Conservation (phyloP, 352 stramenopile species). For the Phytophthora chlamydospora region DNA sequence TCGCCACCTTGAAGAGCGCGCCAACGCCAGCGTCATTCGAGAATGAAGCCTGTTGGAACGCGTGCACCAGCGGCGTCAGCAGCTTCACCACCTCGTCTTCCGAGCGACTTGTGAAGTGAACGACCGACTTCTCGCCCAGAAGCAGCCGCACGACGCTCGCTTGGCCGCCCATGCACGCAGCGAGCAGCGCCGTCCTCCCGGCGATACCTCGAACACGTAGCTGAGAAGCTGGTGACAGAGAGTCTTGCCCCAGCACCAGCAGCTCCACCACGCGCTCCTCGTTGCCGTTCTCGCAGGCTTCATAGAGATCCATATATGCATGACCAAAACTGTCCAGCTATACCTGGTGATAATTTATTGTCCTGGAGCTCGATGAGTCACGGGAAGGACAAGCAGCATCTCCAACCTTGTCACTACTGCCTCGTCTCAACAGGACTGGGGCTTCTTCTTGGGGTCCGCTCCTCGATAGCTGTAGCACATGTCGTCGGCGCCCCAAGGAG, state of each 20-base stretch:
- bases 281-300: slow-evolving; percentile 85
- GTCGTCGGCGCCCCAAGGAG: slow-evolving; percentile 29
- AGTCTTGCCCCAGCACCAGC: slow-evolving; percentile 48
- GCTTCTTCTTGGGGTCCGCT: background rate
- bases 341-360: slow-evolving; percentile 13
- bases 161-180: slow-evolving; percentile 73
- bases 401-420: background rate
- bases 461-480: slow-evolving; percentile 42
- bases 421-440: background rate
- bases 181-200: slow-evolving; percentile 65
- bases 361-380: background rate
- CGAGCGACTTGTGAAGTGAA: slow-evolving; percentile 72
- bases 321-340: slow-evolving; percentile 19
- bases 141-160: slow-evolving; percentile 65
- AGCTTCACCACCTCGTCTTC: slow-evolving; percentile 48
- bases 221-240: slow-evolving; percentile 17
- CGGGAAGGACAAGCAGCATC: background rate
- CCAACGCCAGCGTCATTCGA: background rate
- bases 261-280: slow-evolving; percentile 84
- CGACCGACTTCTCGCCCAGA: slow-evolving; percentile 58
- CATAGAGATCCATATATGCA: slow-evolving; percentile 79
- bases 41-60: slow-evolving; percentile 3
- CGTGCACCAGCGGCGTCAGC: slow-evolving; percentile 43
- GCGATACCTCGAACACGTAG: slow-evolving; percentile 46
- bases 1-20: slow-evolving; percentile 46